Evolutionary conservation across 1,284 basidiomycete genomes (phyloP), one percentile per base, ranked within the genome.

Genomic region (Cutaneotrichosporon mucoides): DNA sequence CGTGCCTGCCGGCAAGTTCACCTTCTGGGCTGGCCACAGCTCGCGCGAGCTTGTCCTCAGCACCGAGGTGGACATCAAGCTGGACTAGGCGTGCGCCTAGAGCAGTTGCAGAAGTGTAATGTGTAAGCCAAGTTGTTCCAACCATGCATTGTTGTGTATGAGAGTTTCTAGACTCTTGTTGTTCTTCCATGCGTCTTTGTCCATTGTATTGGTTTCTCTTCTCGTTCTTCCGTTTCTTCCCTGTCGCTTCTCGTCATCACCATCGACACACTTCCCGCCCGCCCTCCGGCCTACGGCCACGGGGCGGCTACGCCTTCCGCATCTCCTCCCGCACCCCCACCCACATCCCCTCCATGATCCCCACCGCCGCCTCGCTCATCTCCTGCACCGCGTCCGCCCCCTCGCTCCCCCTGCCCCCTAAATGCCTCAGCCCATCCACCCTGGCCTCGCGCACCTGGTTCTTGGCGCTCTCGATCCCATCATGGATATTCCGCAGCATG

Each of bases 391-490:
- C 68, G n/a, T 75, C 70, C 5, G 70, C 56, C 6, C 70, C 73
- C 6, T 61, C 63, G 15, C 64, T 68, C 10, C 66, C 68, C 43
- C 69, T 65, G 5, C 74, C 73, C 2, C 74, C 73, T 5, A 75
- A 59, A 2, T 63, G 54, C 56, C 74, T 77, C 60, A 79, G 56
- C 2, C 70, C 75, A 36, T 77, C 77, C 4, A 66, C 67, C 9
- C 76, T 62, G 8, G 73, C 73, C 8, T 56, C 56, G 2, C 75
- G 68, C 53, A 78, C 64, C 57, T 76, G 73, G 33, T 67, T 61
- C 63, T 77, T 79, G 11, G 77, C 73, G 12, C 66, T 55, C 63
- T 79, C 76, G 53, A 73, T 66, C 12, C 68, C 68, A 9, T 67
- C 61, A 8, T 62, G 56, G 4, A 77, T 56, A 10, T 61, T 60